These are phyloP conservation scores for Hirsutella rhossiliensis DNA, from an alignment of 2,329 filamentous ascomycete genomes.

Conservation along the genomic window DNA sequence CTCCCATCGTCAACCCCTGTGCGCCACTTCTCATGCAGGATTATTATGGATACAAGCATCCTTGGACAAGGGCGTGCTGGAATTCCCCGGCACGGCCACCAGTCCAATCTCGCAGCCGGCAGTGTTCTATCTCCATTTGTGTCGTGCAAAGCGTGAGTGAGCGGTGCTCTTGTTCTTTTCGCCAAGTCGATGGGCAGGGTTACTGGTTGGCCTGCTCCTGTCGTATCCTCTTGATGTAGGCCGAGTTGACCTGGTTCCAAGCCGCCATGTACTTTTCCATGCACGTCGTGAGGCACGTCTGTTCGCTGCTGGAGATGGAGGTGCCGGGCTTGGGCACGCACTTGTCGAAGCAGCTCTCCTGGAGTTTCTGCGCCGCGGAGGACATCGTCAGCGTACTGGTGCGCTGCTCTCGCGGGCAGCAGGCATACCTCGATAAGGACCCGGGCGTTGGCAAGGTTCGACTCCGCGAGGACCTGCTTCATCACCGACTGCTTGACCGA, in stretches of 20 bases:
- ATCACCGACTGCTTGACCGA: slow-evolving; percentile 50
- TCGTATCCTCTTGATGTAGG: slow-evolving; percentile 54
- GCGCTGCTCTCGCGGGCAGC: background rate
- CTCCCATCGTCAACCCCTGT: too few relatives aligned
- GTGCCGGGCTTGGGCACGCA: slow-evolving; percentile 60
- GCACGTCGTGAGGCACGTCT: slow-evolving; percentile 60
- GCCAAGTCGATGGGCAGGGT: background rate
- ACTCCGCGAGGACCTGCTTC: slow-evolving; percentile 51
- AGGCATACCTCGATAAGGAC: slow-evolving; percentile 51
- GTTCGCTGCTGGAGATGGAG: slow-evolving; percentile 54
- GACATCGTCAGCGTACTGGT: background rate
- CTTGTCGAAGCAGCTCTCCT: slow-evolving; percentile 69
- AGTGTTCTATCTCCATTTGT: too few relatives aligned
- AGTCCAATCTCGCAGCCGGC: too few relatives aligned
- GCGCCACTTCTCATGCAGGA: too few relatives aligned
- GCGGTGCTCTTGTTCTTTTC: too few relatives aligned
- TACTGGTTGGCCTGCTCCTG: slow-evolving; percentile 33
- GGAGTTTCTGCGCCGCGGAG: slow-evolving; percentile 50
- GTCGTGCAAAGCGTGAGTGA: too few relatives aligned
- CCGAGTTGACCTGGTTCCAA: slow-evolving; percentile 63
- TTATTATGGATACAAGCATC: too few relatives aligned
- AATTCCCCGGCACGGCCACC: too few relatives aligned
- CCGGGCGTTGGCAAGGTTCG: slow-evolving; percentile 56
- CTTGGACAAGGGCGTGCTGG: too few relatives aligned
- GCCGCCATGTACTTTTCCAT: slow-evolving; percentile 78